Percentiles rank a stretch among this genome's conserved stretches.
phyloP scores from a whole-genome alignment of 257 asterid species.

The Capsicum rhomboideum region DNA sequence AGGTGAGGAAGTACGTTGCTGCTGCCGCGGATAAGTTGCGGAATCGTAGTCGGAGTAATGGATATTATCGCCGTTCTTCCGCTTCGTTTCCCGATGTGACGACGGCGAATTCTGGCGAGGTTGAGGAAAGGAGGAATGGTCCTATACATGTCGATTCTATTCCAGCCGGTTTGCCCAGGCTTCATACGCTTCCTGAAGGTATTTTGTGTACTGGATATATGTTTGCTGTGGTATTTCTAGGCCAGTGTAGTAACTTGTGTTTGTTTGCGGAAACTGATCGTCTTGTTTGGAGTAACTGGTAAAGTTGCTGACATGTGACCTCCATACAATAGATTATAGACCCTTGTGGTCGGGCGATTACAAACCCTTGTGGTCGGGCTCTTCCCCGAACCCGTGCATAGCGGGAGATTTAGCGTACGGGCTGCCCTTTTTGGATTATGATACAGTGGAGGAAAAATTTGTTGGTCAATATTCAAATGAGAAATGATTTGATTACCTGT shows the following conservation, averaged over 20 bases:
- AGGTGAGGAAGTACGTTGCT: slow-evolving; percentile 26
- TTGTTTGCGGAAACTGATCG: background rate
- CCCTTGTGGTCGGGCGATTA: too few relatives aligned
- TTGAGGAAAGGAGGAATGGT: slow-evolving; percentile 51
- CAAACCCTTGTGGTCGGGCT: too few relatives aligned
- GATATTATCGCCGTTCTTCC: slow-evolving; percentile 44
- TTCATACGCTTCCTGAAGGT: slow-evolving; percentile 72
- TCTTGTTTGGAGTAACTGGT: too few relatives aligned
- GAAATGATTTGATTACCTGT: background rate
- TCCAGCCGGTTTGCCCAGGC: slow-evolving; percentile 70
- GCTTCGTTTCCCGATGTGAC: slow-evolving; percentile 68
- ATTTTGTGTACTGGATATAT: slow-evolving; percentile 8
- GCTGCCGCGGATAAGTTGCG: slow-evolving; percentile 21
- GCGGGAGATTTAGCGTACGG: too few relatives aligned
- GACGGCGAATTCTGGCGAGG: slow-evolving; percentile 28
- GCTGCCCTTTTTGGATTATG: background rate
- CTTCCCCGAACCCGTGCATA: too few relatives aligned
- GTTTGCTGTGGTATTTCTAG: background rate
- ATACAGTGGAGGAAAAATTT: background rate
- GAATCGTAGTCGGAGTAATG: slow-evolving; percentile 28
- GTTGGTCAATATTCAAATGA: background rate
- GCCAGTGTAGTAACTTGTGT: background rate
- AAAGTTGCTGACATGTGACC: too few relatives aligned
- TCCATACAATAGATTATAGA: too few relatives aligned
- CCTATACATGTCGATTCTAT: slow-evolving; percentile 47